Conservation (phyloP, 331 rosid genomes). For the Phaseolus coccineus region DNA sequence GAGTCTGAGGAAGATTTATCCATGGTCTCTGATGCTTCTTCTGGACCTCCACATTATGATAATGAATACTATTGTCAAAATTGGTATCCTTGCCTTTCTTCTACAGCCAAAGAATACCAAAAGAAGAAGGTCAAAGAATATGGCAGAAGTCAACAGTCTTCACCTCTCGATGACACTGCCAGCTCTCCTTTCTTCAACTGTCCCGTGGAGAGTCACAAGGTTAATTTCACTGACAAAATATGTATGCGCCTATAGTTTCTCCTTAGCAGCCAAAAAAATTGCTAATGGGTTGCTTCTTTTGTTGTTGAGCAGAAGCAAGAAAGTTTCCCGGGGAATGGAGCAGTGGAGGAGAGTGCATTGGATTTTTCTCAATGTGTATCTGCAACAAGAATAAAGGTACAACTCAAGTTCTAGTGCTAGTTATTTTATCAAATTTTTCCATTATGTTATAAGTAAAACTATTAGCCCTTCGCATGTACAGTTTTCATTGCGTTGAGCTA, state of each 20-base stretch:
- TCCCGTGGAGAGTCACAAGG: conserved; percentile 59
- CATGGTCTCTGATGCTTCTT: conserved; percentile 96
- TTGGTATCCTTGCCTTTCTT: conserved; percentile 49
- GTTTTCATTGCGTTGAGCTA: conserved; percentile 17
- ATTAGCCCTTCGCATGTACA: conserved; percentile 18
- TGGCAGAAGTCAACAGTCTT: conserved; percentile 53
- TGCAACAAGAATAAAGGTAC: conserved; percentile 59
- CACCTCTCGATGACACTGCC: conserved; percentile 87
- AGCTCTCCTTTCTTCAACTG: conserved; percentile 68
- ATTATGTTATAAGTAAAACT: neutral
- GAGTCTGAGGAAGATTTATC: conserved; percentile 72
- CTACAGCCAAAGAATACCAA: conserved; percentile 50
- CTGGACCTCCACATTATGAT: conserved; percentile 86
- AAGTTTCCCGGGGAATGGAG: conserved; percentile 52
- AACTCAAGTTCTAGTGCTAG: conserved; percentile 40
- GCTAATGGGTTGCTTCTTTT: conserved; percentile 38
- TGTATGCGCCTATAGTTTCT: neutral
- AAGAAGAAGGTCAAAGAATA: conserved; percentile 62
- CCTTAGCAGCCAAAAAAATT: neutral
- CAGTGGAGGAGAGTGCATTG: conserved; percentile 53
- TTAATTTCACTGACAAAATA: conserved; percentile 20
- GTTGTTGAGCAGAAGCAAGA: conserved; percentile 54
- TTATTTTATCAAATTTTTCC: conserved; percentile 12
- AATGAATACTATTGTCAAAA: conserved; percentile 56
- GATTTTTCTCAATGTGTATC: conserved; percentile 66